These are phyloP conservation scores for Heliocybe sulcata DNA, from an alignment of 1,284 basidiomycete genomes.

Conservation along the genomic window DNA sequence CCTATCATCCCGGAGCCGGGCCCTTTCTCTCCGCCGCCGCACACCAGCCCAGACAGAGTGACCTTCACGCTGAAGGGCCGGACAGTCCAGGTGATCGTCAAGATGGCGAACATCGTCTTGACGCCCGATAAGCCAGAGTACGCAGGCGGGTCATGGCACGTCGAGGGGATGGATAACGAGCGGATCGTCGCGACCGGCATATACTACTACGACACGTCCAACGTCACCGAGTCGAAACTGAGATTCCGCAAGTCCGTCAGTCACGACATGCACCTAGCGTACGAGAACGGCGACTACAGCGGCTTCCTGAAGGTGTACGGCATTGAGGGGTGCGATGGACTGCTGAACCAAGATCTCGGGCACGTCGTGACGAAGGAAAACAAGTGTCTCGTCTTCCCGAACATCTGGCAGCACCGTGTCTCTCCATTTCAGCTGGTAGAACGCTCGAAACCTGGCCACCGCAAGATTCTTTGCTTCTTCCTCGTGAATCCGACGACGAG, in stretches of 20 bases:
- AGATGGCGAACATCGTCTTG: conserved; percentile 22
- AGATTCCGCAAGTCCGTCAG: conserved; percentile 10
- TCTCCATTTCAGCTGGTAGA: conserved; percentile 22
- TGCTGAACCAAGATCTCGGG: conserved; percentile 13
- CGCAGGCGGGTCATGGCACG: conserved; percentile 22
- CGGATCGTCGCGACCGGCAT: conserved; percentile 37
- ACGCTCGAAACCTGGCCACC: conserved; percentile 19
- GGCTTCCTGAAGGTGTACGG: not conserved
- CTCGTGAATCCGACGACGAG: conserved; percentile 20
- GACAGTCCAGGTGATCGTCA: conserved; percentile 21
- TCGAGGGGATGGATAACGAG: conserved; percentile 33
- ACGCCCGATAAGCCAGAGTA: conserved; percentile 20
- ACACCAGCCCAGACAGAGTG: not conserved
- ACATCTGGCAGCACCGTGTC: conserved; percentile 28
- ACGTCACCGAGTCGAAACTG: conserved; percentile 12
- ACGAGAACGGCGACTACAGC: not conserved
- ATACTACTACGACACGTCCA: conserved; percentile 19
- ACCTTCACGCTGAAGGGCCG: conserved; percentile 6
- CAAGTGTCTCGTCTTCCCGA: conserved; percentile 21
- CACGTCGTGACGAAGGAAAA: conserved; percentile 14
- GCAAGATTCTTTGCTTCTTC: conserved; percentile 26
- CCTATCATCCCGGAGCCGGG: not conserved
- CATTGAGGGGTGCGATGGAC: not conserved
- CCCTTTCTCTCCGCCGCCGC: conserved; percentile 11
- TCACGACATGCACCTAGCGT: not conserved